Percentiles rank a stretch among this genome's conserved stretches.
These are phyloP conservation scores for Colletotrichum echinochloae DNA, from an alignment of 2,329 filamentous ascomycete species.

Conservation along the genomic window DNA sequence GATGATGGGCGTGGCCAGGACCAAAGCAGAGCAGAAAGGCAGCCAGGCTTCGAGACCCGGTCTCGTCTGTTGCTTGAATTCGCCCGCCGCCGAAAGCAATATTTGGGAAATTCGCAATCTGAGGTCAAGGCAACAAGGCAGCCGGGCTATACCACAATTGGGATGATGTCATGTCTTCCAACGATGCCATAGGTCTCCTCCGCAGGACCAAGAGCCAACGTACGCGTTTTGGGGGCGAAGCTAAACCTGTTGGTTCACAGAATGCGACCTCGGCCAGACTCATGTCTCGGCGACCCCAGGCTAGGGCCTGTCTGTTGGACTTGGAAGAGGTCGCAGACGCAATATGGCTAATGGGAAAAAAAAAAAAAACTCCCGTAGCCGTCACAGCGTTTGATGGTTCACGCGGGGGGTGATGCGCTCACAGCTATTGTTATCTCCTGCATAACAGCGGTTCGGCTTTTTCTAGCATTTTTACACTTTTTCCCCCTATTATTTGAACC, in stretches of 20 bases:
- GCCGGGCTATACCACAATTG: not conserved
- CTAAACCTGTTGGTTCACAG: not conserved
- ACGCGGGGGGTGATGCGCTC: not conserved
- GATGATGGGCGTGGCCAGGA: not conserved
- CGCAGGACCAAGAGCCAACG: not conserved
- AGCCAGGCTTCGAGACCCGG: not conserved
- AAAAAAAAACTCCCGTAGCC: not conserved
- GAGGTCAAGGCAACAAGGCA: not conserved
- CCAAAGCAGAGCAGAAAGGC: not conserved
- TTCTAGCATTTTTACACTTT: not conserved
- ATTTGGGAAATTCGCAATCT: not conserved
- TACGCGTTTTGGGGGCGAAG: not conserved
- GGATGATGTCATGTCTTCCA: not conserved
- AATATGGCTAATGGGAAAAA: not conserved
- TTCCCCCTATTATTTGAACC: too few relatives aligned
- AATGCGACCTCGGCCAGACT: not conserved
- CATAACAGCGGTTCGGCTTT: not conserved
- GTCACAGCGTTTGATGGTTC: not conserved
- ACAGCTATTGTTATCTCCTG: not conserved
- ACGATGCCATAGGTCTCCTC: not conserved
- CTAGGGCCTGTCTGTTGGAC: not conserved
- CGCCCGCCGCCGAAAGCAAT: not conserved
- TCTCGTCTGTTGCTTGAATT: not conserved
- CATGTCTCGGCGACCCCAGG: not conserved
- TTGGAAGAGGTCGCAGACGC: not conserved